Evolutionary conservation across 108 stramenopile species (phyloP), one percentile per base, ranked within the genome.

Genomic region (Discostella pseudostelligera): DNA sequence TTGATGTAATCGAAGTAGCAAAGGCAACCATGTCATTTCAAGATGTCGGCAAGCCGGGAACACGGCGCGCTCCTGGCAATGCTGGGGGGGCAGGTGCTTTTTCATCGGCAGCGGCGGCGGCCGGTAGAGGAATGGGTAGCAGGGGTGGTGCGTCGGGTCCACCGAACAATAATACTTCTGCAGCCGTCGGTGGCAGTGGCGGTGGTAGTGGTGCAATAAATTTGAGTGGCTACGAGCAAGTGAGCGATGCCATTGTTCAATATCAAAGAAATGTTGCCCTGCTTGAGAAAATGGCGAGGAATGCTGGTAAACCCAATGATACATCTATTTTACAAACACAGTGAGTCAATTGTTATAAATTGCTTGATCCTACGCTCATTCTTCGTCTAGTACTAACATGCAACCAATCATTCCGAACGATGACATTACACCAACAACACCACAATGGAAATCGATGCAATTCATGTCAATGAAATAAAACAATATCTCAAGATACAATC

Each of bases 211-310:
- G 21, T 24, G 14, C 39, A 20, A 21, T 14, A 11, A 39, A 53
- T 8, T 43, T 24, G 25, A 48, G 60, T 20, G 61, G 67, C 3
- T 81, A 81, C 46, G 69, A 76, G 45, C 73, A 82, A 62, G 62
- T 81, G 13, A 81, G 80, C 45, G 81, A 85, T 49, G 51, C 46
- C 17, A 78, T 85, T 37, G 56, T 85, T 29, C 84, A 85, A 70
- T 85, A 83, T 79, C 84, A 90, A 84, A 68, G 83, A 65, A 88
- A 93, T 62, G 91, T 93, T 5, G 85, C 78, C 21, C 78, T 93
- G 44, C 81, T 93, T 22, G 81, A 89, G 59, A 87, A 88, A 56
- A 86, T 93, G 76, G 80, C 85, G 11, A 68, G 72, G 28, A 74
- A 71, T 21, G 48, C 87, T 14, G 78, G 79, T 4, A 74, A 79